Percentiles rank a stretch among this genome's conserved stretches.
Conservation (phyloP, 2,329 filamentous ascomycete genomes). For the Atkinsonella hypoxylon region DNA sequence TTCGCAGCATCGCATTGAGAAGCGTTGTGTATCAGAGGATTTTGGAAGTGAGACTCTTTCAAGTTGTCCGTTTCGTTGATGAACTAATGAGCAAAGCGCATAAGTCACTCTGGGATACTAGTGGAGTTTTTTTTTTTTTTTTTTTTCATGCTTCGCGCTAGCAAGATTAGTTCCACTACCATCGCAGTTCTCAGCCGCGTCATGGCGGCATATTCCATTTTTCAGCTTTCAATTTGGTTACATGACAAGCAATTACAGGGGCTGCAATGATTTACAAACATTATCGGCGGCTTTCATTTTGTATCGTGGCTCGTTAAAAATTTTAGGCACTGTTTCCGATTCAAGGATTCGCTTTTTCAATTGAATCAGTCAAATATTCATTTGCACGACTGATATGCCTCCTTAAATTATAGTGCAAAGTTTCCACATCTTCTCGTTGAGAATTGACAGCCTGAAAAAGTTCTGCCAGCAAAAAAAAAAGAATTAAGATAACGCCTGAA, state of each 20-base stretch:
- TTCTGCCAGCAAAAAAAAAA: not conserved
- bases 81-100: constrained; percentile 2
- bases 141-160: not conserved
- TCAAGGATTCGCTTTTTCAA: too few species aligned
- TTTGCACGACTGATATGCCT: too few species aligned
- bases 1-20: constrained; percentile 53
- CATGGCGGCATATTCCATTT: constrained; percentile 9
- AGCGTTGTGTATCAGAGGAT: constrained; percentile 4
- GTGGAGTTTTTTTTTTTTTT: not conserved
- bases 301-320: not conserved
- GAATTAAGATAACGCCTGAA: not conserved
- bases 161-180: not conserved
- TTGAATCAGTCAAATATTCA: too few species aligned
- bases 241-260: not conserved
- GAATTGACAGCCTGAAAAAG: too few species aligned
- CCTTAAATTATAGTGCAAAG: not conserved
- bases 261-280: not conserved
- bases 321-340: too few species aligned
- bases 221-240: not conserved
- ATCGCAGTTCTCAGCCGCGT: not conserved
- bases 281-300: not conserved
- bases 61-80: not conserved
- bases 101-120: not conserved
- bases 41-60: not conserved
- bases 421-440: too few species aligned